Percentiles rank a stretch among this genome's conserved stretches.
phyloP scores from a whole-genome alignment of 2,329 filamentous ascomycete genomes.

The Achaetomium macrosporum region DNA sequence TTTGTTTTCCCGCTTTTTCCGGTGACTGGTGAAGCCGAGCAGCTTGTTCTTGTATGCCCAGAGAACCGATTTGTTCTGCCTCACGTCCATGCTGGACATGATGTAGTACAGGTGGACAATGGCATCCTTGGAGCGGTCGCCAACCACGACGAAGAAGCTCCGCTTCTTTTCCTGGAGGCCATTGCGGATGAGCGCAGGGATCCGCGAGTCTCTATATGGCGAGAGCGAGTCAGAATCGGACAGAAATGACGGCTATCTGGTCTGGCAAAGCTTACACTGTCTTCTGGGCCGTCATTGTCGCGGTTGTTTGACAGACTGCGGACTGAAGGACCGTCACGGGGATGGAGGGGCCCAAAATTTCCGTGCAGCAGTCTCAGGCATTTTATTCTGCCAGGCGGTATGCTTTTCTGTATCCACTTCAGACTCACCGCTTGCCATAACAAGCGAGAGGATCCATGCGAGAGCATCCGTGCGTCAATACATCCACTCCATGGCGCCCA shows the following conservation, averaged over 20 bases:
- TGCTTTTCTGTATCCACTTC: not conserved
- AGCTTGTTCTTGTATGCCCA: slow-evolving; percentile 99
- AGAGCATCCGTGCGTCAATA: no score
- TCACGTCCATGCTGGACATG: slow-evolving; percentile 81
- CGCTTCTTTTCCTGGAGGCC: slow-evolving; percentile 92
- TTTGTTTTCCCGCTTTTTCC: slow-evolving; percentile 96
- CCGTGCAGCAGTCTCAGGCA: slow-evolving; percentile 14
- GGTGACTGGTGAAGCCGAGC: slow-evolving; percentile 81
- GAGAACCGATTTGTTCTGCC: slow-evolving; percentile 90
- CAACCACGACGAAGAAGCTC: slow-evolving; percentile 95
- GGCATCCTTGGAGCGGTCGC: slow-evolving; percentile 89
- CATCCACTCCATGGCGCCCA: no score
- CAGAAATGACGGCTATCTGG: slow-evolving; percentile 2
- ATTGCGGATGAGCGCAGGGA: slow-evolving; percentile 87
- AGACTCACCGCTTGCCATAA: slow-evolving; percentile 1
- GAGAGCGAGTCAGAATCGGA: not conserved
- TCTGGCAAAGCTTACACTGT: slow-evolving; percentile 37
- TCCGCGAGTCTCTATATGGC: slow-evolving; percentile 68
- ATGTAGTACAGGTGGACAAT: slow-evolving; percentile 93
- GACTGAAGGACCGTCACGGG: slow-evolving; percentile 2
- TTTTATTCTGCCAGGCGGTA: slow-evolving; percentile 24
- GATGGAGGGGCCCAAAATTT: slow-evolving; percentile 21
- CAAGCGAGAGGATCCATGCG: no score
- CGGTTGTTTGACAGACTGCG: slow-evolving; percentile 12
- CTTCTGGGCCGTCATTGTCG: slow-evolving; percentile 57